These are phyloP conservation scores for Arabis alpina DNA, from an alignment of 345 rosid species.

Conservation along the genomic window DNA sequence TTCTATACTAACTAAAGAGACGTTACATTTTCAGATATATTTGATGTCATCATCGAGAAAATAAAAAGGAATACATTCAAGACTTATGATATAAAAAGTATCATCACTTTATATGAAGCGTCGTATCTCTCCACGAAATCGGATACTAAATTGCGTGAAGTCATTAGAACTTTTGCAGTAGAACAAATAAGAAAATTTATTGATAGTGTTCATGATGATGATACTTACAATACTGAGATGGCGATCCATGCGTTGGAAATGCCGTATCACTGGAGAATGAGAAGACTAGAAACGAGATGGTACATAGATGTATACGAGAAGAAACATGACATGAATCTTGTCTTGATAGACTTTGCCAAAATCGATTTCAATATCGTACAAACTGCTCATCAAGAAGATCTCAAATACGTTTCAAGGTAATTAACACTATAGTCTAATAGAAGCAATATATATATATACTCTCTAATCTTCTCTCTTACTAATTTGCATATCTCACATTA, in stretches of 20 bases:
- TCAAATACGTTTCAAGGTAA: slow-evolving; percentile 40
- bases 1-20: background rate
- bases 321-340: slow-evolving; percentile 16
- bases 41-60: slow-evolving; percentile 35
- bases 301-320: slow-evolving; percentile 41
- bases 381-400: slow-evolving; percentile 40
- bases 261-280: slow-evolving; percentile 39
- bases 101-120: slow-evolving; percentile 49
- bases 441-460: background rate
- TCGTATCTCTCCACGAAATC: slow-evolving; percentile 37
- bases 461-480: too few species aligned
- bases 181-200: slow-evolving; percentile 21
- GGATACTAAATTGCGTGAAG: slow-evolving; percentile 43
- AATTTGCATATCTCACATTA: background rate
- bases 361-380: slow-evolving; percentile 46
- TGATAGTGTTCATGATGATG: slow-evolving; percentile 1
- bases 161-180: slow-evolving; percentile 42
- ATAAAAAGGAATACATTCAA: slow-evolving; percentile 34
- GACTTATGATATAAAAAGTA: slow-evolving; percentile 11
- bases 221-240: background rate
- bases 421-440: background rate
- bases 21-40: slow-evolving; percentile 35
- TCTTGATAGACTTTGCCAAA: slow-evolving; percentile 34
- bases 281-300: slow-evolving; percentile 38
- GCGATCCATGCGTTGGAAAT: slow-evolving; percentile 38